Conservation (phyloP, 2,329 filamentous ascomycete genomes). For the Cadophora gregata region DNA sequence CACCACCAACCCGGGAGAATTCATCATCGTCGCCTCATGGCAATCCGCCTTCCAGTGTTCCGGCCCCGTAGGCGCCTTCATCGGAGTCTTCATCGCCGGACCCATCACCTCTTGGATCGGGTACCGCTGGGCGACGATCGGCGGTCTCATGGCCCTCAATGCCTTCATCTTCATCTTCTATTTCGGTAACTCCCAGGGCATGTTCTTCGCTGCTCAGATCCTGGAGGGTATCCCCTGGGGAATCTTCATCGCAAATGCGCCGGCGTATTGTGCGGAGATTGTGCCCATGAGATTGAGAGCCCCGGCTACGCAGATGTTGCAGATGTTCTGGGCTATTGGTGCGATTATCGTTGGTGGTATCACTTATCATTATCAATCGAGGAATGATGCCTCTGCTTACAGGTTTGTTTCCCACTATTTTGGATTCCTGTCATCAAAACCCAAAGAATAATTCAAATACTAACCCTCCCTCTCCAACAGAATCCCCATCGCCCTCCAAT, state of each 20-base stretch:
- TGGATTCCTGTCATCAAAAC: slow-evolving; percentile 31
- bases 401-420: slow-evolving; percentile 47
- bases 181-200: slow-evolving; percentile 48
- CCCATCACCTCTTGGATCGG: slow-evolving; percentile 63
- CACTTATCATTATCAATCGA: slow-evolving; percentile 58
- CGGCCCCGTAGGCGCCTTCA: slow-evolving; percentile 64
- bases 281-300: slow-evolving; percentile 63
- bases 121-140: slow-evolving; percentile 64
- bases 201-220: slow-evolving; percentile 60
- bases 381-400: slow-evolving; percentile 46
- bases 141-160: slow-evolving; percentile 61
- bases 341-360: slow-evolving; percentile 64
- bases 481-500: slow-evolving; percentile 57
- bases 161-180: slow-evolving; percentile 49
- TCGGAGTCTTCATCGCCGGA: slow-evolving; percentile 64
- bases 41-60: slow-evolving; percentile 61
- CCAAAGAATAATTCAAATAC: slow-evolving; percentile 30
- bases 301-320: slow-evolving; percentile 65
- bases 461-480: slow-evolving; percentile 46
- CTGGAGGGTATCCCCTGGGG: slow-evolving; percentile 70
- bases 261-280: slow-evolving; percentile 67
- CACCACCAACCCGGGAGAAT: slow-evolving; percentile 30
- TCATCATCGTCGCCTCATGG: slow-evolving; percentile 59
- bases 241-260: slow-evolving; percentile 69
- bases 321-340: slow-evolving; percentile 71